phyloP scores from a whole-genome alignment of 192 early-diverging fungal species.

The Kappamyces sp. region DNA sequence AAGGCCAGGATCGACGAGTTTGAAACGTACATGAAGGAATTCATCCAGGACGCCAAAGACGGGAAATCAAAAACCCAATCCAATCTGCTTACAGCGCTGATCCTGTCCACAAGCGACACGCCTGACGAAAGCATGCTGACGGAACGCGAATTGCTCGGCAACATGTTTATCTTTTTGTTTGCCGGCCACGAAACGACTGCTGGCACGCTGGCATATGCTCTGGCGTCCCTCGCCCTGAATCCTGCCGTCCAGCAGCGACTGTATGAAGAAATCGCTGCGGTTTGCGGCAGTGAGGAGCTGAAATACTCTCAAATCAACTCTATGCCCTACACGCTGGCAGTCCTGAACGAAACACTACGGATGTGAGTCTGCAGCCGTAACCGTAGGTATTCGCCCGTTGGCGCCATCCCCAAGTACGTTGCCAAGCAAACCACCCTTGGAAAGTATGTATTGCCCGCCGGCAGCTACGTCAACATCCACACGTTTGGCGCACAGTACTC shows the following conservation, averaged over 20 bases:
- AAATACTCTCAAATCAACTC: conserved; percentile 15
- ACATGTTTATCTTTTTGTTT: conserved; percentile 46
- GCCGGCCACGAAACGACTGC: conserved; percentile 55
- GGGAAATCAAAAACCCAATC: conserved; percentile 3
- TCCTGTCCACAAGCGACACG: conserved; percentile 14
- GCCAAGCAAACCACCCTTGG: conserved; percentile 11
- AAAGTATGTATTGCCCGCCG: conserved; percentile 8
- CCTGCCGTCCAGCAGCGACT: conserved; percentile 37
- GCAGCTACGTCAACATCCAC: background rate
- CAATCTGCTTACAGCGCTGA: conserved; percentile 26
- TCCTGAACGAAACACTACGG: conserved; percentile 37
- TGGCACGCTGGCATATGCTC: conserved; percentile 36
- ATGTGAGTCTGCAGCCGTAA: background rate
- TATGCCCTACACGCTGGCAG: conserved; percentile 24
- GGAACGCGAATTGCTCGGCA: conserved; percentile 33
- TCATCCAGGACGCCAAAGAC: conserved; percentile 14
- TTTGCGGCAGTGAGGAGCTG: conserved; percentile 9
- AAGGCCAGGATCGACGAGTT: conserved; percentile 19
- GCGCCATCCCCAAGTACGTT: conserved; percentile 24
- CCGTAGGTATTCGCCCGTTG: conserved; percentile 19
- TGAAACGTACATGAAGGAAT: conserved; percentile 19
- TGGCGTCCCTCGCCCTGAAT: conserved; percentile 34
- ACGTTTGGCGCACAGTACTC: background rate
- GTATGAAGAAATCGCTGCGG: conserved; percentile 27
- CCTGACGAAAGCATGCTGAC: conserved; percentile 8